phyloP scores from a whole-genome alignment of 768 basidiomycete genomes.

The Mycena amicta region DNA sequence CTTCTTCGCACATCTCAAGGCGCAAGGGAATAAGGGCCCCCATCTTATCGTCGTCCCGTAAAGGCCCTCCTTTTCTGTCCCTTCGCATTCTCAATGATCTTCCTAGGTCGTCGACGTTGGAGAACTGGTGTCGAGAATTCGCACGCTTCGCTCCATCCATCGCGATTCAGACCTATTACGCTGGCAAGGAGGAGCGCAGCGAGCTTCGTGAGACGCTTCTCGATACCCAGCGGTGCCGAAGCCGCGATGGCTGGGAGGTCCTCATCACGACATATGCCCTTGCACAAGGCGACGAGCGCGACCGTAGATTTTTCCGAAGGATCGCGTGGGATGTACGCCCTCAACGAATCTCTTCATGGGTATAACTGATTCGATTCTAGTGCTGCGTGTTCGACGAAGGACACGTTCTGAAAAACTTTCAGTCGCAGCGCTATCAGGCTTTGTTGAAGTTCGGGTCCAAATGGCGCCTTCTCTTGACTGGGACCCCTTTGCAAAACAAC shows the following conservation, averaged over 20 bases:
- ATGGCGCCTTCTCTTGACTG: slow-evolving; percentile 92
- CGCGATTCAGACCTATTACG: slow-evolving; percentile 90
- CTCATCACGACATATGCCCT: slow-evolving; percentile 96
- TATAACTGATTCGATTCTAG: slow-evolving; percentile 40
- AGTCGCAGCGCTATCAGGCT: slow-evolving; percentile 93
- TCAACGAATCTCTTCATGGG: neutral
- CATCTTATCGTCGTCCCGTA: slow-evolving; percentile 96
- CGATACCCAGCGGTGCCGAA: slow-evolving; percentile 54
- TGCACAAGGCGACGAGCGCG: slow-evolving; percentile 86
- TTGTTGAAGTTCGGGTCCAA: slow-evolving; percentile 81
- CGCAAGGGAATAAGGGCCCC: slow-evolving; percentile 76
- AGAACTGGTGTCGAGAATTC: slow-evolving; percentile 99
- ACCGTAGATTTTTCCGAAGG: slow-evolving; percentile 90
- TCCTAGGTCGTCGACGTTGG: slow-evolving; percentile 86
- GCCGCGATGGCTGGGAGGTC: slow-evolving; percentile 80
- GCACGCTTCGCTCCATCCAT: slow-evolving; percentile 86
- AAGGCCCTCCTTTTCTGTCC: slow-evolving; percentile 34
- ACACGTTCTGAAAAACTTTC: slow-evolving; percentile 95
- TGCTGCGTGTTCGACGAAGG: slow-evolving; percentile 96
- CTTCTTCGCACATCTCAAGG: slow-evolving; percentile 88
- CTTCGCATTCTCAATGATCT: slow-evolving; percentile 4
- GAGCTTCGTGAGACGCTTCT: slow-evolving; percentile 71
- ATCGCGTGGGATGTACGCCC: slow-evolving; percentile 88
- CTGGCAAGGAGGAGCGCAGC: slow-evolving; percentile 83
- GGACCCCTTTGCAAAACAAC: slow-evolving; percentile 94